Evolutionary conservation across 331 rosid genomes (phyloP).

Genomic region (Quercus tomentella): DNA sequence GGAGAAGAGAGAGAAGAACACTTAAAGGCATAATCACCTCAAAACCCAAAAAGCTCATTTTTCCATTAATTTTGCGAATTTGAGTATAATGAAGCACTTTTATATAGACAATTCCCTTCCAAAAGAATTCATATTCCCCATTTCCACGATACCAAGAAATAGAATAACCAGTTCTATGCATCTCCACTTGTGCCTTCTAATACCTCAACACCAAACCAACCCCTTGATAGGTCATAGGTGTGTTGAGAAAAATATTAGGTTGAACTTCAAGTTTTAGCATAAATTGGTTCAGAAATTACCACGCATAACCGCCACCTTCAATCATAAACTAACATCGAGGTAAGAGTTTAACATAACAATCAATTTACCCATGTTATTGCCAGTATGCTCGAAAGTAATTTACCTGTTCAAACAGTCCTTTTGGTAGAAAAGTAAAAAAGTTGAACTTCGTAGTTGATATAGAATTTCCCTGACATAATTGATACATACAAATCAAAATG

Average conservation of each 20-base stretch:
- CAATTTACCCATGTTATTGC: not conserved
- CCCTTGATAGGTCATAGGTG: not conserved
- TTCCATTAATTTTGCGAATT: no score
- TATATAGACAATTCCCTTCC: no score
- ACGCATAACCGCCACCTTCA: not conserved
- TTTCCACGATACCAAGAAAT: not conserved
- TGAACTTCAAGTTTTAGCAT: not conserved
- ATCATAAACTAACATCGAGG: not conserved
- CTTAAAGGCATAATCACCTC: no score
- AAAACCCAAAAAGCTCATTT: no score
- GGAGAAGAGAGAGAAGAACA: no score
- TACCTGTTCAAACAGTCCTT: conserved; percentile 97
- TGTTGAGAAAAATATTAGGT: not conserved
- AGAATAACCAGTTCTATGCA: not conserved
- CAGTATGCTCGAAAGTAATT: conserved; percentile 24
- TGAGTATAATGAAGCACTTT: no score
- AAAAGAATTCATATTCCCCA: not conserved
- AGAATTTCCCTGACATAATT: conserved; percentile 75
- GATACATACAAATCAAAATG: conserved; percentile 25
- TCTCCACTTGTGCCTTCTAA: not conserved
- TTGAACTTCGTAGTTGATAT: conserved; percentile 90
- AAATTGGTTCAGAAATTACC: not conserved
- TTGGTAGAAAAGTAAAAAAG: conserved; percentile 80
- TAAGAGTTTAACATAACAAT: not conserved
- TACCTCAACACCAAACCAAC: not conserved